A percentile compares a stretch with the other conserved stretches of the same genome.
Evolutionary conservation across 2,329 filamentous ascomycete species (phyloP).

Genomic region (Xylaria sp.): DNA sequence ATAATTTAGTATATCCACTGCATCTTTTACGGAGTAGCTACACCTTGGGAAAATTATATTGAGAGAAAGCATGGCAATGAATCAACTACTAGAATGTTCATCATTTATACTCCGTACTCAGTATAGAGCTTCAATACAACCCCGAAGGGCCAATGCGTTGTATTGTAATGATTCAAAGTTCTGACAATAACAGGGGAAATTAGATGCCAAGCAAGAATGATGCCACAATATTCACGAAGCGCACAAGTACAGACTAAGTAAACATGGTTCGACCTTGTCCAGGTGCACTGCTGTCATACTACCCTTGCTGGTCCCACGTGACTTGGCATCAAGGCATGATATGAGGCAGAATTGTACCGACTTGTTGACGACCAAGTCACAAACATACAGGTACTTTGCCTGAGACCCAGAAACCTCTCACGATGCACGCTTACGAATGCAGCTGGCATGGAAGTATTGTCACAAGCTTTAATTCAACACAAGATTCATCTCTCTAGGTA

Average conservation of each 20-base stretch:
- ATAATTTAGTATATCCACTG: background rate
- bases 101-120: too few species aligned
- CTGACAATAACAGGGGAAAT: background rate
- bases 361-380: background rate
- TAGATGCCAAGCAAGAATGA: background rate
- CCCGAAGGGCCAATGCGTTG: background rate
- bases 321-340: background rate
- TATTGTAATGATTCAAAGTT: background rate
- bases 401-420: background rate
- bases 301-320: background rate
- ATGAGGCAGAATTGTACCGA: background rate
- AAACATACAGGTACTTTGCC: background rate
- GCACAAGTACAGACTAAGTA: background rate
- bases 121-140: background rate
- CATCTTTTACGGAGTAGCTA: background rate
- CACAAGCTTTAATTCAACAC: background rate
- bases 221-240: background rate
- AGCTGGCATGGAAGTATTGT: background rate
- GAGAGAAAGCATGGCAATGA: too few species aligned
- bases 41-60: too few species aligned
- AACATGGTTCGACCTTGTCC: background rate
- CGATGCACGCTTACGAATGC: background rate
- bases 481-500: slow-evolving; percentile 6
- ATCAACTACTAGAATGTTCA: too few species aligned
- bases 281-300: background rate